These are phyloP conservation scores for Dryas drummondii DNA, from an alignment of 306 rosid species.

Conservation along the genomic window DNA sequence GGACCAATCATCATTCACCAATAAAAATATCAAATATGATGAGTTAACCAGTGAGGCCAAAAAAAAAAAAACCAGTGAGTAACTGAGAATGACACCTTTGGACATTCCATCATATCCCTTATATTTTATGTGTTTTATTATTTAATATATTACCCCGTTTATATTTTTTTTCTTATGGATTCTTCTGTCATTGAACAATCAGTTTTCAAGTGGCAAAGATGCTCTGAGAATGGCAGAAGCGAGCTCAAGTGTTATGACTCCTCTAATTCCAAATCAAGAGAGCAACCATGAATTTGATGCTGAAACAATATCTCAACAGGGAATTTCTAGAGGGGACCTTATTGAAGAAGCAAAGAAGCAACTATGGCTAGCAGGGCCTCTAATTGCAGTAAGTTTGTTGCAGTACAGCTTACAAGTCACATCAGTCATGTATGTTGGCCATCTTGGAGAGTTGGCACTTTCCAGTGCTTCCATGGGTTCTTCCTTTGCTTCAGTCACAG, in stretches of 20 bases:
- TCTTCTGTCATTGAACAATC: not conserved
- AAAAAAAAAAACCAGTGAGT: too few relatives aligned
- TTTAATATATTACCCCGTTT: not conserved
- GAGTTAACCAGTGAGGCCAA: too few relatives aligned
- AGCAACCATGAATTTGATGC: not conserved
- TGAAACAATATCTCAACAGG: not conserved
- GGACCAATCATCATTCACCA: too few relatives aligned
- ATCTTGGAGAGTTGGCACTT: conserved; percentile 51
- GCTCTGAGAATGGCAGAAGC: conserved; percentile 13
- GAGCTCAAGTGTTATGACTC: not conserved
- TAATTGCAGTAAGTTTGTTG: conserved; percentile 45
- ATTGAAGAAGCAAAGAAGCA: conserved; percentile 48
- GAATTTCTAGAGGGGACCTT: not conserved
- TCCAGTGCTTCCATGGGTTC: conserved; percentile 54
- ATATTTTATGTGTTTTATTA: not conserved
- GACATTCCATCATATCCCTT: not conserved
- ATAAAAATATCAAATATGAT: too few relatives aligned
- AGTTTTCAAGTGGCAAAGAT: conserved; percentile 5
- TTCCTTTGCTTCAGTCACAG: conserved; percentile 54
- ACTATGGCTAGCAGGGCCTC: conserved; percentile 52
- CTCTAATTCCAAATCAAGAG: not conserved
- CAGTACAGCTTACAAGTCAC: conserved; percentile 49
- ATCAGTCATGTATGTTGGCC: conserved; percentile 57
- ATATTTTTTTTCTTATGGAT: not conserved
- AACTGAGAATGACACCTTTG: not conserved